Percentiles rank a stretch among this genome's conserved stretches.
These are phyloP conservation scores for Macadamia tetraphylla DNA, from an alignment of 164 flowering plant species.

Conservation along the genomic window DNA sequence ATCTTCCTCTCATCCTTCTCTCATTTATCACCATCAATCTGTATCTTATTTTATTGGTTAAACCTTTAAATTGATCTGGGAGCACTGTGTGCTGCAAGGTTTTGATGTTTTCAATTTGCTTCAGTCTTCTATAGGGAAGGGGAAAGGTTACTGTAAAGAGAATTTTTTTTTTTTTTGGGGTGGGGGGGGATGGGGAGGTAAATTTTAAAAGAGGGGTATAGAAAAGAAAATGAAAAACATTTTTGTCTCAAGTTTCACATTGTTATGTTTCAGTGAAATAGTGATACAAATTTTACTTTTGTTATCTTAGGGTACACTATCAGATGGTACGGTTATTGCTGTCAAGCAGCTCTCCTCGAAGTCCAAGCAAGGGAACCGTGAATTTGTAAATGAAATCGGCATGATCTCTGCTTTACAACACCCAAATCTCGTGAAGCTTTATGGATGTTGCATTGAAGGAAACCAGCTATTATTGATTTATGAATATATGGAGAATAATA, in stretches of 20 bases:
- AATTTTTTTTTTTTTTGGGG: no score
- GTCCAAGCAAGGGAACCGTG: conserved; percentile 76
- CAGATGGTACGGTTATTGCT: conserved; percentile 56
- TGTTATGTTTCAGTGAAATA: background rate
- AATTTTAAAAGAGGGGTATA: no score
- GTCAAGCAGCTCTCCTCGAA: conserved; percentile 69
- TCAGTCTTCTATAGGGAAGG: no score
- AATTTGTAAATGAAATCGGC: conserved; percentile 69
- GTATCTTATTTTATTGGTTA: background rate
- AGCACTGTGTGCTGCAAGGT: no score
- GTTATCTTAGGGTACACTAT: conserved; percentile 35
- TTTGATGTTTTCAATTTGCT: no score
- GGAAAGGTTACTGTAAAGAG: no score
- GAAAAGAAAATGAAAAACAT: no score
- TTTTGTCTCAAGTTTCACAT: background rate
- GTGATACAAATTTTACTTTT: background rate
- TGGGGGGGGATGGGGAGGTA: no score
- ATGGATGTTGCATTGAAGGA: conserved; percentile 69
- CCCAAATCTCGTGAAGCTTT: conserved; percentile 63
- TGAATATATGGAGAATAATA: conserved; percentile 66
- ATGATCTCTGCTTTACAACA: conserved; percentile 69
- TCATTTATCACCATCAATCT: background rate
- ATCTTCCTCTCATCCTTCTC: background rate
- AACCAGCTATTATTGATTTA: conserved; percentile 54
- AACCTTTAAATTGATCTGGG: no score